Base-by-base conservation (phyloP, 805 yeast species). In the Nematodospora valgi region DNA sequence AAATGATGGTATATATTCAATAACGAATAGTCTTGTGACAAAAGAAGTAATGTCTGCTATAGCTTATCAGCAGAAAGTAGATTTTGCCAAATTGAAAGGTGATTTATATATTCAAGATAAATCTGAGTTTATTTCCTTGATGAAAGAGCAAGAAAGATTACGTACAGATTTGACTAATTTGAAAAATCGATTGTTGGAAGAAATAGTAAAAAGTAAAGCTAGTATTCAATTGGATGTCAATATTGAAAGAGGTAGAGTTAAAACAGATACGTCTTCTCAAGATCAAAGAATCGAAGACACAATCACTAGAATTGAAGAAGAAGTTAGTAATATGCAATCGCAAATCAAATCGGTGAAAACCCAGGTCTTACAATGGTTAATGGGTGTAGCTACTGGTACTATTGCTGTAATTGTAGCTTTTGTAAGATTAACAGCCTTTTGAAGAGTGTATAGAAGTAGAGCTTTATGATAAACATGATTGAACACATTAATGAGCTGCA, bases 321-420 rank as follows among this genome's bases (percentile, higher is more conserved):
- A 93, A 52, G 82, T 93, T 18, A 82, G 91, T 25, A 91, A 93
- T 55, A 86, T 93, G 78, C 89, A 86, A 59, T 86, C 89, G 71
- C 96, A 91, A 61, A 88, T 93, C 46, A 96, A 93, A 52, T 80
- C 86, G 28, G 96, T 91, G 21, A 93, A 93, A 64, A 86, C 96
- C 2, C 97, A 93, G 58, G 97, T 93, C 32, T 78, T 88, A 81
- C 98, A 93, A 62, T 93, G 98, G 98, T 73, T 93, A 44, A 87
- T 93, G 49, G 98, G 98, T 70, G 97, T 93, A 13, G 86, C 95
- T 54, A 89, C 98, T 1, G 98, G 98, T 83, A 86, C 97, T 1
- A 86, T 91, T 62, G 98, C 98, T 10, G 71, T 93, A 39, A 84
- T 93, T 34, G 64, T 91, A 49, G 97, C 98, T 1, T 93, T 93